Evolutionary conservation across 129 eudicot genomes (phyloP), one percentile per base, ranked within the genome.

Genomic region (Saussurea involucrata): DNA sequence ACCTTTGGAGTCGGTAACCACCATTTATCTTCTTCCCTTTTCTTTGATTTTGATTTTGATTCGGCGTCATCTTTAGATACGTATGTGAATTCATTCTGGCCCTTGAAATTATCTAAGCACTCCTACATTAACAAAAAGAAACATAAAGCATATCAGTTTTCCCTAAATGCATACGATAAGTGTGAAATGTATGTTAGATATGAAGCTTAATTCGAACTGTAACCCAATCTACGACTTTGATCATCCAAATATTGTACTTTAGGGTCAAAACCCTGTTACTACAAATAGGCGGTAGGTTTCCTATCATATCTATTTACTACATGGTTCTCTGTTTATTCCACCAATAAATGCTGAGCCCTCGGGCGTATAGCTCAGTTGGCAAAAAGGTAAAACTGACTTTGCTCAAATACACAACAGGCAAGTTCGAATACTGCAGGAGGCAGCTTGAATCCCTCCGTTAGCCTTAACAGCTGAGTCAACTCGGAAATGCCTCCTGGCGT

Each of bases 1-100:
- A 95, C 95, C 81, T 95, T 88, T 12, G 96, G 95, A 21, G 92
- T 88, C 15, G 99, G 97, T 66, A 92, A 75, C 97, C 99, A 92
- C 97, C 97, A 92, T 83, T 92, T 92, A 24, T 95, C 97, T 11
- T 86, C 93, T 71, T 86, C 87, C 49, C 96, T 88, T 75, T 75
- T 83, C 74, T 66, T 78, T 32, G 29, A 27, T 27, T 71, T 70
- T 53, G 80, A 84, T 64, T 84, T 87, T 32, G 83, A 55, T n/a
- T 80, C 69, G 0, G 75, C 81, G 4, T 90, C 96, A 64, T 87
- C 85, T 73, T 86, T 89, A 6, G 96, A 86, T 27, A 24, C 73
- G 64, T 95, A 95, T 11, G 86, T 72, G 83, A 95, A 92, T 76
- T 95, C 99, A 32, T 85, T 73, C 74, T 90, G 97, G 21, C 84